Base-by-base conservation (phyloP, 371 early-diverging fungal genomes). In the Gilbertella persicaria region DNA sequence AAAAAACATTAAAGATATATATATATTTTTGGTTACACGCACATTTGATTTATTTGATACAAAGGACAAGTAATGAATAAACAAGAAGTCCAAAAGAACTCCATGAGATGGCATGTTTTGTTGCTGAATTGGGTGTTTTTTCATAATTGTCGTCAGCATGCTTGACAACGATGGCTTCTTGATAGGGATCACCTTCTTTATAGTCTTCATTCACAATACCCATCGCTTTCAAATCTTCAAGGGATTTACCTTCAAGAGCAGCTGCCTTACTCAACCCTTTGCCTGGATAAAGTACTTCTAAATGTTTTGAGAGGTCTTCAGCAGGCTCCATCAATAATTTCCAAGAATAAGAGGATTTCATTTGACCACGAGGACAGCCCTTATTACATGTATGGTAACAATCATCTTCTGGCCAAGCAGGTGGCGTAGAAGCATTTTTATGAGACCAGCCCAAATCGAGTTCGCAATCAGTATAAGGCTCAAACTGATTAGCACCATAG, bases 331-430 rank as follows among this genome's bases (percentile, higher is more conserved):
- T 67, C 12, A 77, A 33, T 3, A 77, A 19, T 8, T 67, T 64
- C 78, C 78, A 77, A n/a, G 78, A 46, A 33, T 58, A 73, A 3
- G 74, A 73, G 2, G 78, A 77, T 8, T 62, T 52, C 64, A 77
- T 62, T 28, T 67, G 36, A 19, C 78, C 78, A 26, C 78, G 65
- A 12, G 73, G 70, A 42, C 78, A 77, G 0, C 64, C 64, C 36
- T 57, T 70, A 54, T 78, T 78, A 60, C 83, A 82, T 7, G 79
- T 78, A 51, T 82, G 83, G 48, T 76, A 76, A 52, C 75, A 77
- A 60, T 73, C 75, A 68, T 66, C 71, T 42, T 37, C 58, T 5
- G 64, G 68, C 75, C 77, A 80, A 30, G 39, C 58, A 37, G 71
- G 75, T 5, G 62, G 69, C 1, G 57, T 56, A 12, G 68, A 64